A percentile compares a stretch with the other conserved stretches of the same genome.
Evolutionary conservation across 2,329 filamentous ascomycete species (phyloP).

Genomic region (Cordyceps javanica): DNA sequence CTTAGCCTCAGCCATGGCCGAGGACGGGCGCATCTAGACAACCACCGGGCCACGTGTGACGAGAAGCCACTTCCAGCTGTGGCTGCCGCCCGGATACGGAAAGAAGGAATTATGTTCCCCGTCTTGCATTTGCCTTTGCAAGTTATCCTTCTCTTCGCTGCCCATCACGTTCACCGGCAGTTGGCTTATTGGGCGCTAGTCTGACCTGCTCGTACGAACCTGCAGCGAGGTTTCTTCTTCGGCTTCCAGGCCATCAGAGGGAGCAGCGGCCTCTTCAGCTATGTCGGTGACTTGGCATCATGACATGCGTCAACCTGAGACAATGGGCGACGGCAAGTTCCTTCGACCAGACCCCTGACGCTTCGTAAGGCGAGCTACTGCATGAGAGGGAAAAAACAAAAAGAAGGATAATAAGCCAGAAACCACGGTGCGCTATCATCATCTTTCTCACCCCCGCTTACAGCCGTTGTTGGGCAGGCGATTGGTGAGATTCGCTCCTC

Average conservation of each 20-base stretch:
- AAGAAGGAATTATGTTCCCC: background rate
- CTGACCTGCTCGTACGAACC: background rate
- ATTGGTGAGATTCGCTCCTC: background rate
- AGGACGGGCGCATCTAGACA: background rate
- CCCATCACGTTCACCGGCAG: background rate
- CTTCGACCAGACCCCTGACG: background rate
- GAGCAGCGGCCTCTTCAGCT: background rate
- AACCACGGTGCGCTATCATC: background rate
- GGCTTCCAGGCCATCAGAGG: no score
- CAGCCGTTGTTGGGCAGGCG: background rate
- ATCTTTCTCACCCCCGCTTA: background rate
- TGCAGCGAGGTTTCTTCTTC: no score
- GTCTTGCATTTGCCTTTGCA: background rate
- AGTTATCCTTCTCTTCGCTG: no score
- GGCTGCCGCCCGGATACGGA: background rate
- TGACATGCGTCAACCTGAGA: conserved; percentile 5
- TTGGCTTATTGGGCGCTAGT: background rate
- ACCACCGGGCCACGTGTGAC: background rate
- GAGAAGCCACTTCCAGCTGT: conserved; percentile 3
- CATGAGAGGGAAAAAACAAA: background rate
- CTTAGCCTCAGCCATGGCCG: background rate
- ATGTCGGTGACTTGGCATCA: background rate
- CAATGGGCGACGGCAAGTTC: background rate
- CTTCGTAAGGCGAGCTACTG: background rate
- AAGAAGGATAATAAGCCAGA: background rate